phyloP scores from a whole-genome alignment of 2,329 filamentous ascomycete species.

The Helotiales sp. region DNA sequence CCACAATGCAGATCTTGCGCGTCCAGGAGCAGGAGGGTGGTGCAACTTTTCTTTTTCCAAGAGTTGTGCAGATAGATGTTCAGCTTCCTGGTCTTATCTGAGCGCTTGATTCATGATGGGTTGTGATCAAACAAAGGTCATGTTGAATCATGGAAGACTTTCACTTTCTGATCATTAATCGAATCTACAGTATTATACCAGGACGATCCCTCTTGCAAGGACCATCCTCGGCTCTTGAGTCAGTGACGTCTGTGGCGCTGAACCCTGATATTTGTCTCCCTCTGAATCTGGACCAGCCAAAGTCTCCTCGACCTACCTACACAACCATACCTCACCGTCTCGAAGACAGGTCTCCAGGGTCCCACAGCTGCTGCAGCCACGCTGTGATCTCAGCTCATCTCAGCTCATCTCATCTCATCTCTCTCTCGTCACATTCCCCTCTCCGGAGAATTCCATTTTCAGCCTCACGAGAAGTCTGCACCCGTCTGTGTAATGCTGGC shows the following conservation, averaged over 20 bases:
- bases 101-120: background rate
- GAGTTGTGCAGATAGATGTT: background rate
- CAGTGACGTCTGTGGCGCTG: slow-evolving; percentile 20
- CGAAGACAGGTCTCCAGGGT: no score
- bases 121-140: background rate
- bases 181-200: no score
- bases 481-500: slow-evolving; percentile 2
- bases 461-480: slow-evolving; percentile 12
- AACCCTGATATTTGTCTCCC: slow-evolving; percentile 3
- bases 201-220: background rate
- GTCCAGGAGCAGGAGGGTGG: background rate
- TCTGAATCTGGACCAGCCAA: background rate
- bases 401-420: background rate
- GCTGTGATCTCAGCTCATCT: background rate
- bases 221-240: background rate
- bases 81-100: background rate
- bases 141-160: background rate
- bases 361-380: background rate
- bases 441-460: background rate
- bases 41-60: background rate
- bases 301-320: no score
- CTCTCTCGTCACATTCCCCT: background rate
- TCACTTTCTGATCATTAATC: background rate
- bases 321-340: no score
- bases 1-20: background rate